These are phyloP conservation scores for Phytophthora multivora DNA, from an alignment of 352 stramenopile species.

Conservation along the genomic window DNA sequence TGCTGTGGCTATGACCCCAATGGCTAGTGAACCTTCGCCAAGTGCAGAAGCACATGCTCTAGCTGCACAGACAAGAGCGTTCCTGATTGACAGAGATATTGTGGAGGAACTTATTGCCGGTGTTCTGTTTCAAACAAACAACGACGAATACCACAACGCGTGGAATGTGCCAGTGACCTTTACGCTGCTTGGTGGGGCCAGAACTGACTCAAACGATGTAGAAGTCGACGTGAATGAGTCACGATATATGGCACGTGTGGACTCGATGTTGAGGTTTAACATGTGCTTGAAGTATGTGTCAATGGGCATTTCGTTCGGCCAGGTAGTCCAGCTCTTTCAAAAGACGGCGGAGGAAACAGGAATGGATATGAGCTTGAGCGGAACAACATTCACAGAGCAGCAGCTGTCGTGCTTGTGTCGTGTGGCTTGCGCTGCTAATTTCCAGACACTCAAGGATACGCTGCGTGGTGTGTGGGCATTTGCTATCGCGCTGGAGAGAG, in stretches of 20 bases:
- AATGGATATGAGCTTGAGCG: conserved; percentile 21
- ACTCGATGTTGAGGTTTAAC: conserved; percentile 34
- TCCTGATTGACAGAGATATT: conserved; percentile 32
- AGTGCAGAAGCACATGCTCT: conserved; percentile 11
- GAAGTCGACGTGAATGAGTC: conserved; percentile 28
- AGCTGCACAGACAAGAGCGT: conserved; percentile 18
- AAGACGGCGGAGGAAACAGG: conserved; percentile 32
- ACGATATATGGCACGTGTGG: conserved; percentile 31
- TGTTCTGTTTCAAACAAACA: conserved; percentile 20
- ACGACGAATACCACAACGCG: conserved; percentile 27
- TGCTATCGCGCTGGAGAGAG: conserved; percentile 22
- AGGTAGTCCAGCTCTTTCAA: conserved; percentile 28
- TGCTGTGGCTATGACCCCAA: conserved; percentile 4
- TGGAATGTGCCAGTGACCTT: conserved; percentile 35
- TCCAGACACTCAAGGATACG: conserved; percentile 36
- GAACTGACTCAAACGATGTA: neutral
- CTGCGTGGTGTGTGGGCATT: conserved; percentile 32
- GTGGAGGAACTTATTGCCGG: conserved; percentile 29
- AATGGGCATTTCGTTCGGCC: conserved; percentile 33
- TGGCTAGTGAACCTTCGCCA: conserved; percentile 17
- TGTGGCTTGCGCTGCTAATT: conserved; percentile 34
- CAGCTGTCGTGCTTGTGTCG: conserved; percentile 30
- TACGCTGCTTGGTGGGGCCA: conserved; percentile 8
- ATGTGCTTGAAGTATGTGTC: conserved; percentile 38
- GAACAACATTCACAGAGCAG: conserved; percentile 25